Evolutionary conservation across 768 basidiomycete species (phyloP).

Genomic region (Fistulinella prunicolor): DNA sequence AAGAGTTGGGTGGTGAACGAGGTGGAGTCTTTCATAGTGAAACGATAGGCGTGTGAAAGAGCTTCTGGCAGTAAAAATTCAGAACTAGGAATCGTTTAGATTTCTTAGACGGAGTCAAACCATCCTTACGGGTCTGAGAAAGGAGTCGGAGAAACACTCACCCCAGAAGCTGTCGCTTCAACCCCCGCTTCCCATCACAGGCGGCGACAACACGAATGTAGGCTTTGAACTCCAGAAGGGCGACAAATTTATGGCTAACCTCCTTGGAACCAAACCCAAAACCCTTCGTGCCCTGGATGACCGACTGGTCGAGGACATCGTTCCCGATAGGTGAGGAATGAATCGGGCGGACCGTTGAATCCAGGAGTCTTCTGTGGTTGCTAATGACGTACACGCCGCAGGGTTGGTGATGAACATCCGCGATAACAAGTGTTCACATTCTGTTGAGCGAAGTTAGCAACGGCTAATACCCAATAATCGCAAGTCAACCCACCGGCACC

Average conservation of each 20-base stretch:
- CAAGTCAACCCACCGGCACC: constrained; percentile 65
- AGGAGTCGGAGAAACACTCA: constrained; percentile 60
- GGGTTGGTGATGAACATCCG: constrained; percentile 98
- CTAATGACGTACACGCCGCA: constrained; percentile 72
- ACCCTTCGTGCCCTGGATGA: constrained; percentile 89
- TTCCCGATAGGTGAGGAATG: constrained; percentile 85
- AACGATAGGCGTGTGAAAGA: constrained; percentile 61
- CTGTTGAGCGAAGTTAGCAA: constrained; percentile 40
- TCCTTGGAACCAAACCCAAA: constrained; percentile 94
- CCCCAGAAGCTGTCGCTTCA: constrained; percentile 48
- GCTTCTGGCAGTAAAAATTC: constrained; percentile 88
- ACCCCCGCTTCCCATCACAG: constrained; percentile 74
- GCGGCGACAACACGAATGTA: constrained; percentile 71
- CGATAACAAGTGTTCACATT: constrained; percentile 91
- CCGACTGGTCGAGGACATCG: constrained; percentile 88
- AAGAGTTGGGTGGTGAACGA: constrained; percentile 60
- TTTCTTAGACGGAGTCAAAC: constrained; percentile 51
- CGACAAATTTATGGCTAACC: constrained; percentile 68
- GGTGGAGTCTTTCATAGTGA: constrained; percentile 52
- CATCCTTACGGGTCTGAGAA: constrained; percentile 47
- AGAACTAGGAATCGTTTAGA: constrained; percentile 90
- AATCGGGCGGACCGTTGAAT: constrained; percentile 72
- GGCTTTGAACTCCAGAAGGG: constrained; percentile 71
- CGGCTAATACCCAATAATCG: not conserved
- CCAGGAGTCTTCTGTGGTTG: constrained; percentile 95